Base-by-base conservation (phyloP, 192 early-diverging fungal genomes). In the Podila epicladia region DNA sequence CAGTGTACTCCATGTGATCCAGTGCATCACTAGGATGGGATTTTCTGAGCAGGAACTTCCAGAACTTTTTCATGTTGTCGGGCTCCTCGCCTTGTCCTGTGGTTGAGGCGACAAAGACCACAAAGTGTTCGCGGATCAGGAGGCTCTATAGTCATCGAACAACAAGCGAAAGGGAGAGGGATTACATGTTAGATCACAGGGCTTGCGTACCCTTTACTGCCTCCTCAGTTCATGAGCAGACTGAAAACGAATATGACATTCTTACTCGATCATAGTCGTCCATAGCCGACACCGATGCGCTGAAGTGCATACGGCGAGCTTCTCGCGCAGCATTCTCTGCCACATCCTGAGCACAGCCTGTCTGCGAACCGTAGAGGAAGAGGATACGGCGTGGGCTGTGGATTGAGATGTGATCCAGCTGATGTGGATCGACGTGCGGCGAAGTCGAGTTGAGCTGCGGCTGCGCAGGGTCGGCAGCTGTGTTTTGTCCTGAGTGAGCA, bases 11-110 rank as follows among this genome's bases (percentile, higher is more conserved):
- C 77, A 94, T 65, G n/a, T 87, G 77, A 17, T 73, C 66, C n/a
- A 98, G 84, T 2, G 92, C 86, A 53, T 93, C 87, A 26, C 41
- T 67, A 4, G 95, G 90, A 28, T 93, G 73, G 9, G 91, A 87
- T 75, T 97, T 97, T 61, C 94, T 89, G 55, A 98, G 86, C 35
- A 99, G 83, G 74, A 94, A 95, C 64, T 88, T 89, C 98, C 98
- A 99, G 72, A 98, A 97, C 82, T 82, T 77, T 78, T 88, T 93
- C 98, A 98, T 98, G 70, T 94, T 97, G 62, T 93, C 91, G 2
- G 97, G 97, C 73, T 94, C 92, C 13, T 89, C 92, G 51, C 98
- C 98, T 82, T 98, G 95, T 4, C 98, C 98, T 29, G 96, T 97
- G 1, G 96, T 97, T 1, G 97, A 94, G 51, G 95, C 95, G 35